Percentiles rank a stretch among this genome's conserved stretches.
Conservation (phyloP, 345 rosid genomes). For the Citrus mangshanensis region DNA sequence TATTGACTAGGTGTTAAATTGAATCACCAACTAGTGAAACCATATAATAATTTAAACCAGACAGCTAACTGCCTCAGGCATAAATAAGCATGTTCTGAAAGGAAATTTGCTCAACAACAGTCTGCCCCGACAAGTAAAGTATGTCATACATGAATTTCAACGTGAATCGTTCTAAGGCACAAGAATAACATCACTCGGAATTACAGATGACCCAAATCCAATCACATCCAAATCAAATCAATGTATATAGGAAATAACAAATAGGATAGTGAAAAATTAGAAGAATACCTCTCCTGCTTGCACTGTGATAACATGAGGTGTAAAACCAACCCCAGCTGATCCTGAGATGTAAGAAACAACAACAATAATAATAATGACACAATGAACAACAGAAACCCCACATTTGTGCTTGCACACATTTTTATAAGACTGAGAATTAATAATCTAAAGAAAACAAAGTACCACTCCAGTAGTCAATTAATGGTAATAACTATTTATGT, state of each 20-base stretch:
- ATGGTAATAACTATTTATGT: too few relatives aligned
- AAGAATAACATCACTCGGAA: background rate
- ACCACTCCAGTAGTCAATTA: background rate
- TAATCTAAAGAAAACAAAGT: background rate
- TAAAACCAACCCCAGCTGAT: constrained; percentile 30
- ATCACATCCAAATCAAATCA: background rate
- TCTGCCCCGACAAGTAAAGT: background rate
- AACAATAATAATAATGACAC: background rate
- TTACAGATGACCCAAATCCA: background rate
- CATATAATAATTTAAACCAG: background rate
- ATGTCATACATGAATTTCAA: background rate
- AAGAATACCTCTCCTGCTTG: constrained; percentile 40
- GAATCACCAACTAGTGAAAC: background rate
- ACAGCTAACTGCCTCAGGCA: background rate
- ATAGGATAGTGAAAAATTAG: background rate
- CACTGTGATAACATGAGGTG: constrained; percentile 39
- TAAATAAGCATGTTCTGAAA: background rate
- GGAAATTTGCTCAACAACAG: background rate
- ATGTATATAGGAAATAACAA: background rate
- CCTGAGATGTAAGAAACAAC: constrained; percentile 21
- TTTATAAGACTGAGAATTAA: background rate
- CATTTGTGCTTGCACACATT: background rate
- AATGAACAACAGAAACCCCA: background rate
- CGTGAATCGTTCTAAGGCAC: background rate
- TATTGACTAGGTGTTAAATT: background rate